Evolutionary conservation across 1,139 yeast species (phyloP), one percentile per base, ranked within the genome.

Genomic region (Kurtzmaniella natalensis): DNA sequence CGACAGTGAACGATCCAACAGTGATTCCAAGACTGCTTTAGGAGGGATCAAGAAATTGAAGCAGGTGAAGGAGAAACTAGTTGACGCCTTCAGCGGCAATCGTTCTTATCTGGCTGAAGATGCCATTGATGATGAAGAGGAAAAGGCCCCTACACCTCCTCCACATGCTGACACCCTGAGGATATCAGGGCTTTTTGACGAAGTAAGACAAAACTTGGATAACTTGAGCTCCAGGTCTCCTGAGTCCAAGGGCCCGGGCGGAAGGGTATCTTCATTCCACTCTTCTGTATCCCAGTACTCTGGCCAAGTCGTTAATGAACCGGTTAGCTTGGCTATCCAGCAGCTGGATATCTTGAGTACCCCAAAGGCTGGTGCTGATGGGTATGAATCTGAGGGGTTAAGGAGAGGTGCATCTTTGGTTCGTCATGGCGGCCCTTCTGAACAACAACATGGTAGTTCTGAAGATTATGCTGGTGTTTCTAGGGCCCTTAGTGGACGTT

Each of bases 221-320:
- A 25, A 14, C 14, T 22, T 34, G n/a, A 30, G 32, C n/a, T 10
- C 31, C 5, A 18, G 24, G 6, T 5, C n/a, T 8, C 25, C 15
- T 3, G 15, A 18, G n/a, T 17, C 20, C 5, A 28, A 16, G 17
- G 28, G 18, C 6, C 32, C n/a, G n/a, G n/a, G 13, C 22, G 24
- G n/a, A 13, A 18, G 15, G 15, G 30, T 16, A n/a, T 18, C 17
- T 28, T 35, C 38, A 4, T 28, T 19, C 24, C 30, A 25, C 9
- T 35, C 38, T 6, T 28, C 36, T 3, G 24, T 35, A 5, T 35
- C 38, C 3, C 38, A 35, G 22, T 35, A 35, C 17, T 33, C 36
- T 3, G 38, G 38, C 23, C 28, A 31, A n/a, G 25, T 35, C 3
- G 38, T 35, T 20, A 40, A 34, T 3, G 38, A 38, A 30, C 40